These are phyloP conservation scores for Fragaria iinumae DNA, from an alignment of 306 rosid species.

Conservation along the genomic window DNA sequence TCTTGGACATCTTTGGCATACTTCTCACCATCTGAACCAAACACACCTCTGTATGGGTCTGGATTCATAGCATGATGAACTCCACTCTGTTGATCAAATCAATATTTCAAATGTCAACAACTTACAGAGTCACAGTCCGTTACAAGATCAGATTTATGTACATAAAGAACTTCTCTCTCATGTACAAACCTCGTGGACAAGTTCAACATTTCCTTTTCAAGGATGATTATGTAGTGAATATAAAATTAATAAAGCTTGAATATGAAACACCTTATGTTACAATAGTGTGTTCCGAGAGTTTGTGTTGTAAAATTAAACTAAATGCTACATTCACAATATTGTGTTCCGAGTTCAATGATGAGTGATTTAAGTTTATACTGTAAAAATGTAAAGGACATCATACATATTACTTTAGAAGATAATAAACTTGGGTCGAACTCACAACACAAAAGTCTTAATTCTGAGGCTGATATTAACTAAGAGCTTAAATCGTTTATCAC, in stretches of 20 bases:
- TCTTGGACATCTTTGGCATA: slow-evolving; percentile 86
- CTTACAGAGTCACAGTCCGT: neutral
- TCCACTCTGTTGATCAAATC: slow-evolving; percentile 56
- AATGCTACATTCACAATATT: neutral
- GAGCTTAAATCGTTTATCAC: neutral
- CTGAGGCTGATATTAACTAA: neutral
- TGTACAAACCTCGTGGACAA: neutral
- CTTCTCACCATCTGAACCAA: slow-evolving; percentile 90
- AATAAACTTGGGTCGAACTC: too few species aligned
- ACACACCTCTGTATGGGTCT: slow-evolving; percentile 89
- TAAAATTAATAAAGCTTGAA: neutral
- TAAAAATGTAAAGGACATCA: too few species aligned
- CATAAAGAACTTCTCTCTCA: neutral
- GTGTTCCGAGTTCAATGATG: too few species aligned
- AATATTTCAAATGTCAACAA: neutral
- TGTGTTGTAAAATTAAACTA: neutral
- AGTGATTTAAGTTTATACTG: too few species aligned
- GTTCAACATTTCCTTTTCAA: neutral
- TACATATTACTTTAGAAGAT: too few species aligned
- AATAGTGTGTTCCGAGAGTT: neutral
- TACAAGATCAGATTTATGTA: neutral
- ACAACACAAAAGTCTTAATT: neutral
- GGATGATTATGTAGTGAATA: neutral
- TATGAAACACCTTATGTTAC: neutral
- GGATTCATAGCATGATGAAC: slow-evolving; percentile 93